Evolutionary conservation across 345 rosid species (phyloP).

Genomic region (Anacardium occidentale): DNA sequence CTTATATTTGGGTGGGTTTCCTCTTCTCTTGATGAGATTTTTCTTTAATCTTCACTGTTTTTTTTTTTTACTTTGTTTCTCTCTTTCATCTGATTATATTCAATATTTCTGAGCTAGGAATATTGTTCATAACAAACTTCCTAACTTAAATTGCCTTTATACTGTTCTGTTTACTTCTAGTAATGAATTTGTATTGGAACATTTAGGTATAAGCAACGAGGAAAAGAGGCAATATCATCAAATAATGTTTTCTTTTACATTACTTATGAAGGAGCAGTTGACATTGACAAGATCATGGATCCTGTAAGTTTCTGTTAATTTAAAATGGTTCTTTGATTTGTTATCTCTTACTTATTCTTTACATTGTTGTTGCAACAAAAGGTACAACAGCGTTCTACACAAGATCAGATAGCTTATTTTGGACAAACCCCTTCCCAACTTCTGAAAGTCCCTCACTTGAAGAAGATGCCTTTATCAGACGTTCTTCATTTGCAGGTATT

Average conservation of each 20-base stretch:
- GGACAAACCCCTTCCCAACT: constrained; percentile 99
- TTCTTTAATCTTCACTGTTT: not conserved
- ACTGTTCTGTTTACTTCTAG: constrained; percentile 1
- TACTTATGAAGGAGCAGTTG: constrained; percentile 95
- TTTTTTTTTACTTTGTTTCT: not conserved
- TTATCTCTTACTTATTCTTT: constrained; percentile 18
- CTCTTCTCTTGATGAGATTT: not conserved
- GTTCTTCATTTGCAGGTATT: constrained; percentile 89
- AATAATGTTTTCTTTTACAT: constrained; percentile 96
- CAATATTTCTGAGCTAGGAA: not conserved
- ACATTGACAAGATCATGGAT: constrained; percentile 82
- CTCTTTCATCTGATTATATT: not conserved
- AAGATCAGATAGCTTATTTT: constrained; percentile 99
- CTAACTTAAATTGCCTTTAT: not conserved
- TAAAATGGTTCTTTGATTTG: constrained; percentile 17
- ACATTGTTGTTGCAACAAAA: constrained; percentile 31
- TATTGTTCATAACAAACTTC: not conserved
- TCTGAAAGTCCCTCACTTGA: constrained; percentile 79
- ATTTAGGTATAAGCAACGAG: constrained; percentile 92
- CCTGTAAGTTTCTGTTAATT: constrained; percentile 54
- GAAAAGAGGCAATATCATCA: constrained; percentile 92
- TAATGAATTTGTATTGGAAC: constrained; percentile 25
- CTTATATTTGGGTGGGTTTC: constrained; percentile 85
- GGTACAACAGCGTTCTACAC: constrained; percentile 90
- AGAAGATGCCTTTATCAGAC: constrained; percentile 72